These are phyloP conservation scores for Cucurbita pepo DNA, from an alignment of 306 rosid species.

Conservation along the genomic window DNA sequence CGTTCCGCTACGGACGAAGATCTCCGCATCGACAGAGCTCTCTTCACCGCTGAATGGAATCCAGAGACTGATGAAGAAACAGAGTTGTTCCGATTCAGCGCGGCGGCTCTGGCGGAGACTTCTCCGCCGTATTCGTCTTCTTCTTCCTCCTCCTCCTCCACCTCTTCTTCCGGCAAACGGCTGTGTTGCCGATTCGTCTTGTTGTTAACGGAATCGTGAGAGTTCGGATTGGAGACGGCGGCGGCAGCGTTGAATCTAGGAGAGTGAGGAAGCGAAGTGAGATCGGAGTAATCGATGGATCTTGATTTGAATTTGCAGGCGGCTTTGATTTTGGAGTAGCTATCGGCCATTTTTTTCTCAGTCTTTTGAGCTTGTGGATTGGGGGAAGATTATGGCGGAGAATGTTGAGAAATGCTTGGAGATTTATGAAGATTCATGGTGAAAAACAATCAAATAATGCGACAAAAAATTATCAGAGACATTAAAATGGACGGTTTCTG, in stretches of 20 bases:
- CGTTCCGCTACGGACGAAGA: constrained; percentile 69
- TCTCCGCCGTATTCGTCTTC: not conserved
- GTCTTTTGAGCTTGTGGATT: not conserved
- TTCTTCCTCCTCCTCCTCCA: constrained; percentile 8
- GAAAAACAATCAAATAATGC: not conserved
- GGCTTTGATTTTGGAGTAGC: constrained; percentile 28
- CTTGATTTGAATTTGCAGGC: constrained; percentile 24
- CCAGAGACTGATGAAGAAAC: constrained; percentile 26
- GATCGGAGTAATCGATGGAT: constrained; percentile 40
- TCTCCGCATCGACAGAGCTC: constrained; percentile 53
- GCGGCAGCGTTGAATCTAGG: not conserved
- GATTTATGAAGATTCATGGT: not conserved
- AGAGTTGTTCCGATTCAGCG: constrained; percentile 27
- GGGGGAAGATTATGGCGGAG: not conserved
- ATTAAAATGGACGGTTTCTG: not conserved
- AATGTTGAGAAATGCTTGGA: not conserved
- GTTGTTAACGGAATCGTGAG: not conserved
- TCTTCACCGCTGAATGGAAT: constrained; percentile 34
- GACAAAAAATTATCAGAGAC: not conserved
- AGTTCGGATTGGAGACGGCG: not conserved
- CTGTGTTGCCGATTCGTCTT: not conserved
- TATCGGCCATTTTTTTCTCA: constrained; percentile 1
- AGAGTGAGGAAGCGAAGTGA: constrained; percentile 12
- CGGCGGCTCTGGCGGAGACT: not conserved
- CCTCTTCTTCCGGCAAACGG: not conserved